Conservation (phyloP, 2,329 filamentous ascomycete genomes). For the Amylocarpus encephaloides region DNA sequence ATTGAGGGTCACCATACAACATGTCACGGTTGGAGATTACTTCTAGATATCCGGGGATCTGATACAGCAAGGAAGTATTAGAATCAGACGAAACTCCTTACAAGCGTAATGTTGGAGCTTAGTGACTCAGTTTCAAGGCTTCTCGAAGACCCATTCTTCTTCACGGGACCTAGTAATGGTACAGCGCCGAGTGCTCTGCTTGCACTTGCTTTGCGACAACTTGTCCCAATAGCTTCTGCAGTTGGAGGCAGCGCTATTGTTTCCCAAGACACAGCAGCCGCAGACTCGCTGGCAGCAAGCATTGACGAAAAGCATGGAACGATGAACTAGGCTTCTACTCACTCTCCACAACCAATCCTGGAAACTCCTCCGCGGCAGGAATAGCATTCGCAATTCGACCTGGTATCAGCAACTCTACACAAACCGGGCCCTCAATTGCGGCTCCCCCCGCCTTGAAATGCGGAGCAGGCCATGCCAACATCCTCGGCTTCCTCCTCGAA, state of each 20-base stretch:
- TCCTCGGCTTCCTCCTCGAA: conserved; percentile 38
- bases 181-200: conserved; percentile 6
- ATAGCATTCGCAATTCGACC: conserved; percentile 33
- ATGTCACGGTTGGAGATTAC: conserved; percentile 18
- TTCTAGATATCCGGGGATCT: conserved; percentile 4
- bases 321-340: conserved; percentile 29
- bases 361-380: conserved; percentile 32
- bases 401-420: conserved; percentile 31
- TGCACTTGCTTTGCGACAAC: conserved; percentile 20
- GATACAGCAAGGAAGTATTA: not conserved
- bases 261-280: conserved; percentile 19
- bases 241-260: conserved; percentile 28
- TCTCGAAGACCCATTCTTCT: conserved; percentile 1
- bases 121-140: conserved; percentile 7
- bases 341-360: conserved; percentile 21
- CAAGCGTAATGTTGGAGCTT: conserved; percentile 2
- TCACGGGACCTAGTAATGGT: conserved; percentile 4
- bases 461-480: conserved; percentile 39
- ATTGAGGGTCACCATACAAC: too few relatives aligned
- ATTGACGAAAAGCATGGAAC: conserved; percentile 33
- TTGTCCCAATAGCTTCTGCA: conserved; percentile 29
- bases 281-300: conserved; percentile 21
- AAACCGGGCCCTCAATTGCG: conserved; percentile 28
- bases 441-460: conserved; percentile 30
- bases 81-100: conserved; percentile 6